phyloP scores from a whole-genome alignment of 108 stramenopile genomes.

The Licmophora abbreviata region DNA sequence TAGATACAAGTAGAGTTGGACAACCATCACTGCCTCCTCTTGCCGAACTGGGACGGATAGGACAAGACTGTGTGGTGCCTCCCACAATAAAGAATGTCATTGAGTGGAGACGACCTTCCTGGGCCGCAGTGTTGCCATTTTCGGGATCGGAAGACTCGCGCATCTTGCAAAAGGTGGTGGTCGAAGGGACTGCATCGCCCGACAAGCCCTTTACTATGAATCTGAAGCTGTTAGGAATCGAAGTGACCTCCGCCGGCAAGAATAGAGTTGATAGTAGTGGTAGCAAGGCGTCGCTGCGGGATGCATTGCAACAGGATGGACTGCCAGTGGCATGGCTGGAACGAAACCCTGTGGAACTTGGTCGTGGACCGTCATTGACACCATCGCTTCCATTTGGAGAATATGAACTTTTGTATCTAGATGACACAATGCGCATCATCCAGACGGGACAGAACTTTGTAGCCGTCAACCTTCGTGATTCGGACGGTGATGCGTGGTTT shows the following conservation, averaged over 20 bases:
- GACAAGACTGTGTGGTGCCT: conserved; percentile 59
- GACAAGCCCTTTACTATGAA: conserved; percentile 40
- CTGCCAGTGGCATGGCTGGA: conserved; percentile 34
- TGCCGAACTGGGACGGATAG: conserved; percentile 64
- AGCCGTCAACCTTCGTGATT: conserved; percentile 47
- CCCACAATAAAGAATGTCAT: conserved; percentile 75
- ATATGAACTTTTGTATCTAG: conserved; percentile 65
- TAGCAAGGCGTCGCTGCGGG: neutral
- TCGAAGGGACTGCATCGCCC: conserved; percentile 33
- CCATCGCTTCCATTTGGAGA: conserved; percentile 72
- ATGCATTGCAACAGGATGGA: conserved; percentile 18
- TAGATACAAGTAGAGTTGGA: conserved; percentile 39
- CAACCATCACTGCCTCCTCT: conserved; percentile 27
- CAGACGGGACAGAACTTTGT: conserved; percentile 53
- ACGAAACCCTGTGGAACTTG: conserved; percentile 41
- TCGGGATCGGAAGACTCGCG: conserved; percentile 44
- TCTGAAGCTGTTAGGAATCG: conserved; percentile 55
- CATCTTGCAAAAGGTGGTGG: conserved; percentile 69
- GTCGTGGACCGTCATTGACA: conserved; percentile 49
- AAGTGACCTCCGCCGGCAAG: conserved; percentile 21
- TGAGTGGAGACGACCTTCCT: conserved; percentile 65
- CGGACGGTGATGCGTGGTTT: conserved; percentile 35
- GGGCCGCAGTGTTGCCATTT: conserved; percentile 44
- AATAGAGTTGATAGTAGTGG: neutral
- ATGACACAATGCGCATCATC: conserved; percentile 53